Evolutionary conservation across 371 early-diverging fungal species (phyloP).

Genomic region (Lichtheimia ramosa): DNA sequence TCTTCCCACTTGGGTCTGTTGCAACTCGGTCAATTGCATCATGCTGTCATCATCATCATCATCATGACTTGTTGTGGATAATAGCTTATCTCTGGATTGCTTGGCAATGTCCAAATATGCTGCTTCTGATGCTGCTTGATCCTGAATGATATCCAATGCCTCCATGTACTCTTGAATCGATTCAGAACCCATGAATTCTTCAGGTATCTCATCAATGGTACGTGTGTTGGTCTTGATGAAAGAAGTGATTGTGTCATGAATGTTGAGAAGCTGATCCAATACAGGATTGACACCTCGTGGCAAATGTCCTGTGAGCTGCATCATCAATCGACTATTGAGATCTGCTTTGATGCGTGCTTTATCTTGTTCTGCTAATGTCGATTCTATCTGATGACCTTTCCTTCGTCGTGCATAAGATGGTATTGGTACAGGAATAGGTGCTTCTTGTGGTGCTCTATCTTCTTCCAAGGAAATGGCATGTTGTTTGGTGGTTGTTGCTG

Average conservation of each 20-base stretch:
- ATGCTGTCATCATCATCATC: constrained; percentile 15
- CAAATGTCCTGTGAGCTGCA: constrained; percentile 48
- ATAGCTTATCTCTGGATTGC: constrained; percentile 23
- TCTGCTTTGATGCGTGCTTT: constrained; percentile 46
- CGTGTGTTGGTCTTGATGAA: constrained; percentile 41
- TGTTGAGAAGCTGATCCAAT: constrained; percentile 38
- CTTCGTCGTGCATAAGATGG: constrained; percentile 30
- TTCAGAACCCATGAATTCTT: constrained; percentile 30
- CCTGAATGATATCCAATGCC: constrained; percentile 39
- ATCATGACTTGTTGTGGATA: constrained; percentile 24
- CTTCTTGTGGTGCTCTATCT: constrained; percentile 11
- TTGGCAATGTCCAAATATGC: constrained; percentile 31
- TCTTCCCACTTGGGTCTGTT: constrained; percentile 30
- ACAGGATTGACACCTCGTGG: constrained; percentile 47
- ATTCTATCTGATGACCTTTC: constrained; percentile 25
- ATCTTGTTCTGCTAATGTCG: constrained; percentile 42
- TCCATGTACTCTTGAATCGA: constrained; percentile 39
- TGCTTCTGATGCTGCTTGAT: constrained; percentile 27
- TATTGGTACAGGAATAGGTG: constrained; percentile 38
- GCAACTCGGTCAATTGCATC: constrained; percentile 42
- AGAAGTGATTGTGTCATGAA: constrained; percentile 39
- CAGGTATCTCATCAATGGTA: constrained; percentile 43
- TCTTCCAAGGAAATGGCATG: too few species aligned
- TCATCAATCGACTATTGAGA: constrained; percentile 38
- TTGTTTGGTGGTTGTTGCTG: constrained; percentile 1